Evolutionary conservation across 768 basidiomycete genomes (phyloP).

Genomic region (Kockovaella imperatae): DNA sequence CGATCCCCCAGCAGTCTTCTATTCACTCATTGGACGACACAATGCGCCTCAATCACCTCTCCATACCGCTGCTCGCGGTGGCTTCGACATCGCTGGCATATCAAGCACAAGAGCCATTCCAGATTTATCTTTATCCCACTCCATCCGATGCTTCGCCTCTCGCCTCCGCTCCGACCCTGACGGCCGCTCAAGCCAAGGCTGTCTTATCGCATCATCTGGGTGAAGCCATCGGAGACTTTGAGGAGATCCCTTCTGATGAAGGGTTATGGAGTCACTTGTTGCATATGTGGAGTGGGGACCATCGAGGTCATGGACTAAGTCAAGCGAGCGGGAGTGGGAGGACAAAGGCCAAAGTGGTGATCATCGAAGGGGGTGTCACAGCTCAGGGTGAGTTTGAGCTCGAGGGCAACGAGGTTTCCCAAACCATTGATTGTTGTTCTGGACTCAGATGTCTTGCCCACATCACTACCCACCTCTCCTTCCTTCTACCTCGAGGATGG

Average conservation of each 20-base stretch:
- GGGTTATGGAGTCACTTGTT: slow-evolving; percentile 34
- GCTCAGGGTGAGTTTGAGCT: slow-evolving; percentile 24
- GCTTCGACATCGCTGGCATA: too few species aligned
- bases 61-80: slow-evolving; percentile 4
- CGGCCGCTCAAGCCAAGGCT: slow-evolving; percentile 36
- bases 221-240: slow-evolving; percentile 26
- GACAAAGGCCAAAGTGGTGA: slow-evolving; percentile 26
- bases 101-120: slow-evolving; percentile 29
- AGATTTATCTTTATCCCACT: slow-evolving; percentile 39
- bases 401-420: background rate
- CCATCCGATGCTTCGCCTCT: slow-evolving; percentile 9
- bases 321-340: background rate
- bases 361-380: slow-evolving; percentile 35
- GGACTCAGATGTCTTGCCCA: slow-evolving; percentile 32
- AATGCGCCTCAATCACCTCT: too few species aligned
- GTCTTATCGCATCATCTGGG: slow-evolving; percentile 38
- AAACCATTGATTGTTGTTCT: background rate
- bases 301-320: background rate
- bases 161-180: slow-evolving; percentile 28
- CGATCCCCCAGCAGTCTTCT: slow-evolving; percentile 1
- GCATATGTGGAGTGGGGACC: slow-evolving; percentile 14
- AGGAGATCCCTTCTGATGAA: slow-evolving; percentile 38
- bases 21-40: too few species aligned
- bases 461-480: slow-evolving; percentile 21
- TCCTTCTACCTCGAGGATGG: slow-evolving; percentile 37